Conservation (phyloP, 495 filamentous ascomycete genomes). For the Sphaerosporella brunnea region DNA sequence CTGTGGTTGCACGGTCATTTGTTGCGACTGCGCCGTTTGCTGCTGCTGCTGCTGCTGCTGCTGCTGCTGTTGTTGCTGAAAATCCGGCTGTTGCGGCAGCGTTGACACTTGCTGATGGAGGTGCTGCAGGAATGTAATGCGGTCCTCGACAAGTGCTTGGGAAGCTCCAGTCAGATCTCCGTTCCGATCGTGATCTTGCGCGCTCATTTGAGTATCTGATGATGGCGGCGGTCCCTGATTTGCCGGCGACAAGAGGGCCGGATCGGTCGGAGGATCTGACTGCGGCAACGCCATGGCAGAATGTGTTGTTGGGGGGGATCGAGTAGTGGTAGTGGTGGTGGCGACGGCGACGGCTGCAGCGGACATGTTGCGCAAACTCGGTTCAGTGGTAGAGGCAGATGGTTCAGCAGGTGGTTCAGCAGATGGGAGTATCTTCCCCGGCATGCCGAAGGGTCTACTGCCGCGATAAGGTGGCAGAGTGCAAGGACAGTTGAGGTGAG, state of each 20-base stretch:
- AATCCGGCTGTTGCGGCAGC: conserved; percentile 3
- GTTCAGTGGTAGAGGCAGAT: conserved; percentile 9
- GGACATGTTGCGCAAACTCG: too few relatives aligned
- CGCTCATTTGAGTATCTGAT: conserved; percentile 24
- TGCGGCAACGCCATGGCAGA: conserved; percentile 30
- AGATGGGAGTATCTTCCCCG: conserved; percentile 21
- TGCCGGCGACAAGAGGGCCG: conserved; percentile 29
- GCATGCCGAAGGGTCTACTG: too few relatives aligned
- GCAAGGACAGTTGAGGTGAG: too few relatives aligned
- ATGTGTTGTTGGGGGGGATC: conserved; percentile 32
- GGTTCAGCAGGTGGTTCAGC: conserved; percentile 11
- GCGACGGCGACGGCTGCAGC: too few relatives aligned
- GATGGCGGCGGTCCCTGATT: conserved; percentile 13
- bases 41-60: conserved; percentile 21
- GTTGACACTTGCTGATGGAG: too few relatives aligned
- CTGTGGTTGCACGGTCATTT: conserved; percentile 5
- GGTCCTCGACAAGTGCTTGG: neutral
- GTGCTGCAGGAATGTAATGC: too few relatives aligned
- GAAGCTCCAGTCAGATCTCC: conserved; percentile 9
- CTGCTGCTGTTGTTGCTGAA: conserved; percentile 11
- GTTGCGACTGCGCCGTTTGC: conserved; percentile 9
- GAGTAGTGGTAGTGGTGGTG: conserved; percentile 27
- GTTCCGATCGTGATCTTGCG: conserved; percentile 24
- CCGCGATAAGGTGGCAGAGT: too few relatives aligned
- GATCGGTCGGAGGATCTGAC: conserved; percentile 30